A percentile compares a stretch with the other conserved stretches of the same genome.
These are phyloP conservation scores for Trypanosoma melophagium DNA, from an alignment of 208 protist species.

Conservation along the genomic window DNA sequence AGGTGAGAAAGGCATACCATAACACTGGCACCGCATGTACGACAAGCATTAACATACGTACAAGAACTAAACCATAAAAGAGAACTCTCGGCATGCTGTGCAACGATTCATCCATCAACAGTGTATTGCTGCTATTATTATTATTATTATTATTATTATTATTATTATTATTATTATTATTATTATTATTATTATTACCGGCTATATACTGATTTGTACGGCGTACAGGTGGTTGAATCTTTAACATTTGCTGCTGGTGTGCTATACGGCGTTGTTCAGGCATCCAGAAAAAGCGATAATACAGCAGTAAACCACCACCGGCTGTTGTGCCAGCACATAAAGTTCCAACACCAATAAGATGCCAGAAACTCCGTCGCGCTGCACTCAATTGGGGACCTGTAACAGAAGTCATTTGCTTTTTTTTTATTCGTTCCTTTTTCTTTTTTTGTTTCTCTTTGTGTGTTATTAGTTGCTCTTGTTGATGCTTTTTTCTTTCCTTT, in stretches of 20 bases:
- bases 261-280: constrained; percentile 30
- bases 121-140: constrained; percentile 35
- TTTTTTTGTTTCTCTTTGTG: neutral
- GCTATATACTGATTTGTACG: constrained; percentile 62
- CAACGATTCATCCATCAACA: constrained; percentile 35
- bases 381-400: neutral
- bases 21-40: constrained; percentile 22
- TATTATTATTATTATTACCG: constrained; percentile 31
- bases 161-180: constrained; percentile 28
- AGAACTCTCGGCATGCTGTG: neutral
- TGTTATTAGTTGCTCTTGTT: too few species aligned
- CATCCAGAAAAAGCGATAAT: constrained; percentile 46
- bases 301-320: constrained; percentile 37
- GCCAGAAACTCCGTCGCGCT: constrained; percentile 48
- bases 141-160: constrained; percentile 25
- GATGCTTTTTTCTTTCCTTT: too few species aligned
- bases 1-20: constrained; percentile 60
- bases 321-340: constrained; percentile 18
- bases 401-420: constrained; percentile 7
- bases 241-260: constrained; percentile 11
- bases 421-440: neutral
- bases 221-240: constrained; percentile 28
- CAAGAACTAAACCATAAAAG: constrained; percentile 23
- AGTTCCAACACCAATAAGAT: constrained; percentile 33
- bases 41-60: constrained; percentile 12